Base-by-base conservation (phyloP, 192 early-diverging fungal genomes). In the Coemansia sp. region DNA sequence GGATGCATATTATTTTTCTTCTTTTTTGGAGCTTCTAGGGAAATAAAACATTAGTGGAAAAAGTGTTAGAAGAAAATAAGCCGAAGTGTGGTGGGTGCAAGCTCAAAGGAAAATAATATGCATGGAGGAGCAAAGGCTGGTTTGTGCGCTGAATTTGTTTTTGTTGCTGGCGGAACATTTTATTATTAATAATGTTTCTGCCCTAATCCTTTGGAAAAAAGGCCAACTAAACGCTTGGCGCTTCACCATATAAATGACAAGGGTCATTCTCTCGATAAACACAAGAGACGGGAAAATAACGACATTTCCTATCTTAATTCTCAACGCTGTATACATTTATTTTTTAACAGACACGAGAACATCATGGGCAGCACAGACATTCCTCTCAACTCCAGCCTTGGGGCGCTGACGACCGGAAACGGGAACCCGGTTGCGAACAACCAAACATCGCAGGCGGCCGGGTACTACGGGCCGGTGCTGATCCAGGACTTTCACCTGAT, bases 371-470 rank as follows among this genome's bases (percentile, higher is more conserved):
- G 71, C 55, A 74, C 72, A 1, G 66, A 68, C 9, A 11, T 65
- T 11, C 55, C 61, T 19, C 43, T 68, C 18, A 43, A 59, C 49
- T 21, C 51, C 10, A 43, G 36, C 51, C 62, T 69, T 10, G 79
- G 70, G 19, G 10, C 42, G 22, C 68, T 82, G 42, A 84, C 85
- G 8, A 84, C 81, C 9, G 84, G 86, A 67, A 83, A 68, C 19
- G 90, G 90, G 39, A 83, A 83, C 71, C 89, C 89, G 12, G 88
- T 90, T 41, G 74, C 83, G 22, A 88, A 85, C 71, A 88, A 92
- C 79, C 87, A 89, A 66, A 86, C 88, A 45, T 84, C 87, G 3
- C 67, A 84, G 62, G 71, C 54, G 80, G 87, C 89, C 5, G 89
- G 90, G 62, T 85, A 82, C 60, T 68, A 73, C 54, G 85, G 85